Evolutionary conservation across 306 rosid genomes (phyloP).

Genomic region (Acmispon strigosus): DNA sequence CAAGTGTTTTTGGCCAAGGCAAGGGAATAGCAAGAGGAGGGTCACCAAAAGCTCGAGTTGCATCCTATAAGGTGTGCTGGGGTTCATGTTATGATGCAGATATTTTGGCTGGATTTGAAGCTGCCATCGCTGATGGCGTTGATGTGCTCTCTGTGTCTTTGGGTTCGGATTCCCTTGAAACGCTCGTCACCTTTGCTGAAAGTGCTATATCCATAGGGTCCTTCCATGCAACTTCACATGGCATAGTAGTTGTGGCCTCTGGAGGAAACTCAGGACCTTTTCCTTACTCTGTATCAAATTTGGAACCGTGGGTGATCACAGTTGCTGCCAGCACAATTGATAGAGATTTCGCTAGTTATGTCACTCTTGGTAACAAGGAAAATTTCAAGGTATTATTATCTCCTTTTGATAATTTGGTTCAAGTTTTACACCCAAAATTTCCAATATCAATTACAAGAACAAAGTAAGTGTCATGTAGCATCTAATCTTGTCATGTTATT

Average conservation of each 20-base stretch:
- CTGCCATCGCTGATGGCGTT: slow-evolving; percentile 74
- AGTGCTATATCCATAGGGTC: slow-evolving; percentile 37
- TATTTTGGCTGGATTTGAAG: slow-evolving; percentile 61
- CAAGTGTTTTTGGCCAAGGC: slow-evolving; percentile 44
- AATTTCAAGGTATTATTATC: slow-evolving; percentile 18
- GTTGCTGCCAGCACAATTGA: slow-evolving; percentile 72
- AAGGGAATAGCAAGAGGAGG: slow-evolving; percentile 87
- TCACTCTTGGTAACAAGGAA: slow-evolving; percentile 43
- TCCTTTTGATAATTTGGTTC: no score
- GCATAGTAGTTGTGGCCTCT: slow-evolving; percentile 39
- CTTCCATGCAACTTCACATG: slow-evolving; percentile 48
- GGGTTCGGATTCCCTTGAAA: background rate
- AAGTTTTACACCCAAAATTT: no score
- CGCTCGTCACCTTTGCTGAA: background rate
- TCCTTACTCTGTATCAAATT: background rate
- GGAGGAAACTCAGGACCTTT: slow-evolving; percentile 53
- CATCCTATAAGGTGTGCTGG: slow-evolving; percentile 73
- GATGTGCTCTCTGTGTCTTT: slow-evolving; percentile 55
- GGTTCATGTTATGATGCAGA: slow-evolving; percentile 51
- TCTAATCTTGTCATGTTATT: background rate
- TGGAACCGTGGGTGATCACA: slow-evolving; percentile 56
- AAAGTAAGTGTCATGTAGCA: no score
- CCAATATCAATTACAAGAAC: no score
- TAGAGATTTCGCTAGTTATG: slow-evolving; percentile 28
- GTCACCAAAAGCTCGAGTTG: slow-evolving; percentile 72